Conservation (phyloP, 768 basidiomycete genomes). For the Leucosporidium scottii region DNA sequence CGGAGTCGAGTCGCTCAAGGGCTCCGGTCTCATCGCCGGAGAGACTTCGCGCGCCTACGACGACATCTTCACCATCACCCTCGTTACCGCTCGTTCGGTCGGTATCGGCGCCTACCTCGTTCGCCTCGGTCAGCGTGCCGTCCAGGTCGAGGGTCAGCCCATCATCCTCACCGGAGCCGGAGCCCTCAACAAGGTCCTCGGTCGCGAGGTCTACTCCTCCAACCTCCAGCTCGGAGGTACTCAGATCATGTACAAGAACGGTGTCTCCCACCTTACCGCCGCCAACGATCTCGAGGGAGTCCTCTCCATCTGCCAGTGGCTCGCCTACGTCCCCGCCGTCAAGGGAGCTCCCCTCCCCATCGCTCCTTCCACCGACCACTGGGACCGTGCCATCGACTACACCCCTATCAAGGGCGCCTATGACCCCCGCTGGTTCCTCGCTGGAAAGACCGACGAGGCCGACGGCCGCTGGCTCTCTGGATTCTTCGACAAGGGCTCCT, state of each 20-base stretch:
- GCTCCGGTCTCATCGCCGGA: slow-evolving; percentile 96
- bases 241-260: slow-evolving; percentile 99
- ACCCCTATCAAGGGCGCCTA: slow-evolving; percentile 87
- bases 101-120: slow-evolving; percentile 99
- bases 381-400: slow-evolving; percentile 90
- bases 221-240: slow-evolving; percentile 98
- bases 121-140: slow-evolving; percentile 91
- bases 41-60: slow-evolving; percentile 98
- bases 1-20: slow-evolving; percentile 90
- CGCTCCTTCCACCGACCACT: slow-evolving; percentile 61
- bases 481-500: slow-evolving; percentile 94
- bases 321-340: slow-evolving; percentile 82
- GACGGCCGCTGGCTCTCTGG: slow-evolving; percentile 67
- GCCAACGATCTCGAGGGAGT: slow-evolving; percentile 93
- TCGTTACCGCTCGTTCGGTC: slow-evolving; percentile 96
- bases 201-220: slow-evolving; percentile 96
- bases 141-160: slow-evolving; percentile 98
- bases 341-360: slow-evolving; percentile 76
- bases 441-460: slow-evolving; percentile 79
- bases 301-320: slow-evolving; percentile 85
- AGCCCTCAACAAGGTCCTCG: slow-evolving; percentile 96
- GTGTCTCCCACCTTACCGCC: slow-evolving; percentile 92
- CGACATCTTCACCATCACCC: slow-evolving; percentile 98
- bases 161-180: slow-evolving; percentile 97
- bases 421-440: slow-evolving; percentile 96